phyloP scores from a whole-genome alignment of 345 rosid species.

The Eucalyptus regnans region DNA sequence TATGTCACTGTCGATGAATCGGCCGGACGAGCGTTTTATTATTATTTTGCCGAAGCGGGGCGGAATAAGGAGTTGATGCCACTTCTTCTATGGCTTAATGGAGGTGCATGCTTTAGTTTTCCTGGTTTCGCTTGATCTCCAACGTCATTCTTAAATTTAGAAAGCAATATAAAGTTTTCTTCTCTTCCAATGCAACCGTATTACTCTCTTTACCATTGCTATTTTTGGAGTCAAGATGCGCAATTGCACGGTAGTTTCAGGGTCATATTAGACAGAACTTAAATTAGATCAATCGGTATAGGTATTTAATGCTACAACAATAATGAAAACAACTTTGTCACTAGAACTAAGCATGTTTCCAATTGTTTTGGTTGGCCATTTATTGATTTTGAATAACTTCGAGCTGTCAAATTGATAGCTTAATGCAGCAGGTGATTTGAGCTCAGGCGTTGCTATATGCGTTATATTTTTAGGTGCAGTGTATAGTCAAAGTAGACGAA shows the following conservation, averaged over 20 bases:
- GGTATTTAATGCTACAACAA: background rate
- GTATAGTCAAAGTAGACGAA: background rate
- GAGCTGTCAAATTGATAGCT: background rate
- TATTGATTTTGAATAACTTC: background rate
- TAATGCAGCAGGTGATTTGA: background rate
- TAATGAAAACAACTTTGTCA: background rate
- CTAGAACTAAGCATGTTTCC: background rate
- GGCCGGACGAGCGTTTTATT: background rate
- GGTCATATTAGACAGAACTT: background rate
- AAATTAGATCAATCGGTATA: background rate
- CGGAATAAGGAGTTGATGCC: background rate
- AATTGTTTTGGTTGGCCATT: background rate
- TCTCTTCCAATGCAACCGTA: background rate
- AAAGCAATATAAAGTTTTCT: background rate
- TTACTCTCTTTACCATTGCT: background rate
- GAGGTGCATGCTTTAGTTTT: background rate
- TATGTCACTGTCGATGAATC: background rate
- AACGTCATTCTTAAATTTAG: background rate
- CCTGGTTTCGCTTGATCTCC: background rate
- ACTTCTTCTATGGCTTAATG: slow-evolving; percentile 7
- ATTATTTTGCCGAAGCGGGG: background rate
- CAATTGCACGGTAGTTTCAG: background rate
- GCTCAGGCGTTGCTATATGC: background rate
- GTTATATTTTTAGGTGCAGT: background rate
- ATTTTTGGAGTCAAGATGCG: background rate